Base-by-base conservation (phyloP, 768 basidiomycete species). In the Suillus fuscotomentosus region DNA sequence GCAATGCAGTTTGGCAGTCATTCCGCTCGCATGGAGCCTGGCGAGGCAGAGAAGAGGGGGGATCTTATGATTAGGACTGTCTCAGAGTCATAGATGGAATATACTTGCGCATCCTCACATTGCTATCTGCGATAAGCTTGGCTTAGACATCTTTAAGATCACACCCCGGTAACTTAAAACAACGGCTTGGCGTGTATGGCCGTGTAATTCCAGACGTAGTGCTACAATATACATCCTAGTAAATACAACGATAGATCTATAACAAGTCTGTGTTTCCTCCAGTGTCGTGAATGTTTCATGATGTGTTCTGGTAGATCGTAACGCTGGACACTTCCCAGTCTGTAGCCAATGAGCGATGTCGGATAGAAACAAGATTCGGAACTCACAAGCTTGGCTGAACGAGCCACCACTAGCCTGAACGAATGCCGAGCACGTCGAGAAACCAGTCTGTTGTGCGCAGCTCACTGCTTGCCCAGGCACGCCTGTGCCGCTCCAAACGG, bases 1-100 rank as follows among this genome's bases (percentile, higher is more conserved):
- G 97, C 97, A 15, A 97, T 98, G 92, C 97, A 99, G 71, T 99
- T 99, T 78, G 97, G 97, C 20, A 92, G 86, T 70, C 87, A 88
- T 76, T 91, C 92, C 38, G 93, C 93, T 20, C 80, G 92, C 64
- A 94, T 95, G 92, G 87, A 89, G 64, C 74, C 71, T 20, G 88
- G 86, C 3, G 84, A 86, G 55, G 77, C 75, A 20, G 77, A 81
- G 60, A 76, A 69, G 64, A 82, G 83, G 43, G 91, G 90, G 2
- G 85, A 88, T 72, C 71, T 74, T 15, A 56, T 67, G 59, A 69
- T 77, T 34, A 61, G 43, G 43, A 45, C 65, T 60, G 24, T 43
- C 42, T 31, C 39, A 17, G 57, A 64, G 41, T 17, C 41, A 14
- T 59, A 59, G 6, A 17, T 38, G 7, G 22, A 39, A 57, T 8